These are phyloP conservation scores for Hyparrhenia diplandra DNA, from an alignment of 176 grass and related monocot genomes.

Conservation along the genomic window DNA sequence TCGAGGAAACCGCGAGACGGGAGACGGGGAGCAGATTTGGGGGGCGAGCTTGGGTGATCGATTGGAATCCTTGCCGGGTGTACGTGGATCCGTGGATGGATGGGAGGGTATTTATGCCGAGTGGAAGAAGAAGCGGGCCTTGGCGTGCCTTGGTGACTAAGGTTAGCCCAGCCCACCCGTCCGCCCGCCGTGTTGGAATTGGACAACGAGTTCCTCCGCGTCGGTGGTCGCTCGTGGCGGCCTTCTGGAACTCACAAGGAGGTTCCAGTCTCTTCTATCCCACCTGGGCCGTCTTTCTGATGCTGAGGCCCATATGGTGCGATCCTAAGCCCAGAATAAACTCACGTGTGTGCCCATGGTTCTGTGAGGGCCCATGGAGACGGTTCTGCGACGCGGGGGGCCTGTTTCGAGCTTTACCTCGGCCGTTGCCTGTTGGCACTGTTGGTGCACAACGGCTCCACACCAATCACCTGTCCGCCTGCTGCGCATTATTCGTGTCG, in stretches of 20 bases:
- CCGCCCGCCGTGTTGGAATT: background rate
- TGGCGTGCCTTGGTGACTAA: background rate
- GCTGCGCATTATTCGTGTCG: background rate
- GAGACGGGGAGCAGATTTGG: background rate
- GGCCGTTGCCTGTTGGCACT: background rate
- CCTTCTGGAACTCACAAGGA: background rate
- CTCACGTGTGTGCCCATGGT: background rate
- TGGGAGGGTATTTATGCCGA: background rate
- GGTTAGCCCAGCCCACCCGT: background rate
- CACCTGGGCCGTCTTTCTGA: background rate
- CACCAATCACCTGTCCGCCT: too few species aligned
- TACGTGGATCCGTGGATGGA: too few species aligned
- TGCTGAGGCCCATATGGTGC: too few species aligned
- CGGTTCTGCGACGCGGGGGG: too few species aligned
- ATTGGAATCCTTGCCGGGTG: background rate
- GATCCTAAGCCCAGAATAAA: too few species aligned
- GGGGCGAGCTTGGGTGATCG: background rate
- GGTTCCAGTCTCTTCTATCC: background rate
- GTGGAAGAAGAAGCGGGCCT: background rate
- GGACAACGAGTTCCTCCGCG: background rate
- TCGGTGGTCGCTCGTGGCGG: background rate
- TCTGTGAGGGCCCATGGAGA: background rate
- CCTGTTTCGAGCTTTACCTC: too few species aligned
- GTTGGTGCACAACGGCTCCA: background rate
- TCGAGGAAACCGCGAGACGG: too few species aligned